These are phyloP conservation scores for Colletotrichum chrysophilum DNA, from an alignment of 2,329 filamentous ascomycete species.

Conservation along the genomic window DNA sequence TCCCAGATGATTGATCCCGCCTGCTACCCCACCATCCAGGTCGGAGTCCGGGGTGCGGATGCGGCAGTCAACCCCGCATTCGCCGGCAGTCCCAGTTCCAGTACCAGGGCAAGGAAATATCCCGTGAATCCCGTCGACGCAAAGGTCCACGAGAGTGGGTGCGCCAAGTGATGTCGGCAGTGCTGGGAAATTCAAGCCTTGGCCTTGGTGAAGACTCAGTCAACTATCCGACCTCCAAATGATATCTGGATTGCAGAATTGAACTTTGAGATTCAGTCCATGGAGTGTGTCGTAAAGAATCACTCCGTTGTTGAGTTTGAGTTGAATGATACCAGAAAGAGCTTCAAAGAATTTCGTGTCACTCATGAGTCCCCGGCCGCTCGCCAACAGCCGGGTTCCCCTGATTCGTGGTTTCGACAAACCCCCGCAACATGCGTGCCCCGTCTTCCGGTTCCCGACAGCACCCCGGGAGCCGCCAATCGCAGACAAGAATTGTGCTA, in stretches of 20 bases:
- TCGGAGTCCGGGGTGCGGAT: not conserved
- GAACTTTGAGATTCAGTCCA: not conserved
- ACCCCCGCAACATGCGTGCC: not conserved
- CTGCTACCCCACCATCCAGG: not conserved
- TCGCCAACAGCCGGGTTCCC: not conserved
- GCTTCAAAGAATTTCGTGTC: not conserved
- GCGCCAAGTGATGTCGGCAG: not conserved
- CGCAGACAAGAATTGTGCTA: not conserved
- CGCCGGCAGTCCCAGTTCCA: not conserved
- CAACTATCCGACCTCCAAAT: not conserved
- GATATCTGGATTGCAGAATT: accelerated
- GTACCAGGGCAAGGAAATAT: not conserved
- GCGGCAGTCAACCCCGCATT: slow-evolving; percentile 4
- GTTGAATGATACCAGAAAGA: not conserved
- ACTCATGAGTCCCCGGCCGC: not conserved
- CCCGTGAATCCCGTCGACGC: not conserved
- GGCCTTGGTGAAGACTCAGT: not conserved
- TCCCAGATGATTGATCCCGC: not conserved
- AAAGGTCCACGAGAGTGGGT: not conserved
- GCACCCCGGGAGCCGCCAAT: not conserved
- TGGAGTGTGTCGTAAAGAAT: not conserved
- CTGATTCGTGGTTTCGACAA: slow-evolving; percentile 20
- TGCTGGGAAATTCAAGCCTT: not conserved
- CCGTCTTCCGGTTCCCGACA: not conserved
- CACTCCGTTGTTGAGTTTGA: not conserved